Evolutionary conservation across 257 asterid genomes (phyloP).

Genomic region (Gentiana macrophylla): DNA sequence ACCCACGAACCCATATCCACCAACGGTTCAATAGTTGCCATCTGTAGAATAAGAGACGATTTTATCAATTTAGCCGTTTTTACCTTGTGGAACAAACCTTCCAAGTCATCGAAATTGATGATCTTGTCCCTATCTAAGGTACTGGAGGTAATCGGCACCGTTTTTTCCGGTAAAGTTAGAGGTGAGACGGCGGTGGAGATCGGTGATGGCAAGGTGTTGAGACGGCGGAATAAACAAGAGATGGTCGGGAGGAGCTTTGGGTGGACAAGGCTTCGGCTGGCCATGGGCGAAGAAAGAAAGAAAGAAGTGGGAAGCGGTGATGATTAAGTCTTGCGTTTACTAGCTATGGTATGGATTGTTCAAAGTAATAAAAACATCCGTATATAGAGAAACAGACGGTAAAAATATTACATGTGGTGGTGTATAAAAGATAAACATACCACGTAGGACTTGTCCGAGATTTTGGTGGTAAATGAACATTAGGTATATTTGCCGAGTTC

Average conservation of each 20-base stretch:
- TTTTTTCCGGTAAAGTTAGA: constrained; percentile 8
- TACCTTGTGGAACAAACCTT: constrained; percentile 33
- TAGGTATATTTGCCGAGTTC: no score
- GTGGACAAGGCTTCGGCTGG: constrained; percentile 20
- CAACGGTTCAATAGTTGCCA: constrained; percentile 30
- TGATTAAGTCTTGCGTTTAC: no score
- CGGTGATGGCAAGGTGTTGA: constrained; percentile 25
- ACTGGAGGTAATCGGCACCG: constrained; percentile 2
- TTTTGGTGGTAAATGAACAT: no score
- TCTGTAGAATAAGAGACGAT: constrained; percentile 36
- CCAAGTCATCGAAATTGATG: constrained; percentile 26
- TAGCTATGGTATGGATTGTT: no score
- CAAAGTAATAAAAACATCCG: no score
- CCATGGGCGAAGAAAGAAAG: constrained; percentile 21
- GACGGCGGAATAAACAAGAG: constrained; percentile 20
- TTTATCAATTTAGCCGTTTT: constrained; percentile 32
- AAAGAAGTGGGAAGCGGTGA: not conserved
- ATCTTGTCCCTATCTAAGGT: not conserved
- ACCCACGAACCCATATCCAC: constrained; percentile 47
- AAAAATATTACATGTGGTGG: no score
- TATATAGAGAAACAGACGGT: no score
- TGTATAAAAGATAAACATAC: no score
- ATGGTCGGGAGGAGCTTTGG: constrained; percentile 27
- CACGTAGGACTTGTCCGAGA: no score
- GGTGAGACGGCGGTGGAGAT: constrained; percentile 22